These are phyloP conservation scores for Rhynchosporium graminicola DNA, from an alignment of 2,329 filamentous ascomycete species.

Conservation along the genomic window DNA sequence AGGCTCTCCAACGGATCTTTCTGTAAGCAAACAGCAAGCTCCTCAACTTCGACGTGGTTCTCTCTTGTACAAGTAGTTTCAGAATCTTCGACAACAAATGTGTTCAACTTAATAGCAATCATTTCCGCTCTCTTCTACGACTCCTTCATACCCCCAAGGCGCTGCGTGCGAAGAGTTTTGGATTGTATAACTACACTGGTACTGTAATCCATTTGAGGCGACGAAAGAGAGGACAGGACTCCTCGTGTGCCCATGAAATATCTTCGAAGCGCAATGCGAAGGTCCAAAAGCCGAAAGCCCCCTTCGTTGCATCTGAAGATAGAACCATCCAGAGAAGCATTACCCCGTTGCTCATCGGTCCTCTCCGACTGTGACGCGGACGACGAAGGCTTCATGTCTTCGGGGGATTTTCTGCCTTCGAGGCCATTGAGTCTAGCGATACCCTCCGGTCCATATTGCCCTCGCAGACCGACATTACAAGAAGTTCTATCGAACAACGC, in stretches of 20 bases:
- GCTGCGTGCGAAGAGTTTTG: conserved; percentile 8
- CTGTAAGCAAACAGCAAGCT: conserved; percentile 30
- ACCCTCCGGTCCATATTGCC: conserved; percentile 51
- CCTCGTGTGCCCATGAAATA: conserved; percentile 60
- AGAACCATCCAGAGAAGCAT: conserved; percentile 34
- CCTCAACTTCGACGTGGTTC: conserved; percentile 17
- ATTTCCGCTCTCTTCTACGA: conserved; percentile 24
- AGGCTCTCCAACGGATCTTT: conserved; percentile 22
- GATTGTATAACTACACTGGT: conserved; percentile 5
- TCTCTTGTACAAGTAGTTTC: conserved; percentile 30
- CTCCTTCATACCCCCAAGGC: conserved; percentile 11
- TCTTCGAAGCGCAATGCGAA: conserved; percentile 42
- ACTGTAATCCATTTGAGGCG: conserved; percentile 20
- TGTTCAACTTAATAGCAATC: conserved; percentile 31
- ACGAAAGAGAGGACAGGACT: conserved; percentile 20
- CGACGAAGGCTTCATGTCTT: conserved; percentile 52
- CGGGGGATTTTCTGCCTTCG: conserved; percentile 45
- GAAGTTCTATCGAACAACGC: conserved; percentile 89
- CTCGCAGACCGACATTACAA: conserved; percentile 70
- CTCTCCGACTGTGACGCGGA: conserved; percentile 47
- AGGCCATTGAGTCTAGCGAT: conserved; percentile 50
- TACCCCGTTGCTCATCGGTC: conserved; percentile 39
- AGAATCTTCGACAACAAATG: conserved; percentile 30
- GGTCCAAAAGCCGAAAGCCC: conserved; percentile 40
- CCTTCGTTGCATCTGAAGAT: conserved; percentile 37